phyloP scores from a whole-genome alignment of 495 filamentous ascomycete genomes.

The Podospora pseudoanserina region DNA sequence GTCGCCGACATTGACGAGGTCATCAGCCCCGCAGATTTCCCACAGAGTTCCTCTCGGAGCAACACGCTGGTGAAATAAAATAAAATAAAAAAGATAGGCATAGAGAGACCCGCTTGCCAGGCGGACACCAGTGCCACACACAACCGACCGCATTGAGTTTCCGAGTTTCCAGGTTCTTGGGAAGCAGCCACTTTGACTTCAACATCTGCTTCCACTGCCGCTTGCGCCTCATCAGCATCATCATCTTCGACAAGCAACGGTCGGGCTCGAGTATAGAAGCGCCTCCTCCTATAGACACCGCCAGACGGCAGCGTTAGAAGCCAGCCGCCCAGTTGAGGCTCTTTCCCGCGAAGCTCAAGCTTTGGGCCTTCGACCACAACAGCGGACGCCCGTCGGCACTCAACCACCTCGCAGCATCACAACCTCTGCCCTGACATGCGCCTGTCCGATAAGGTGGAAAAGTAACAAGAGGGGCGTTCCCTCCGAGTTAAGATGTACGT shows the following conservation, averaged over 20 bases:
- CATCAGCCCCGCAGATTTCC: not conserved
- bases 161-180: not conserved
- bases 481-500: slow-evolving; percentile 4
- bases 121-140: too few relatives aligned
- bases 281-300: not conserved
- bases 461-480: slow-evolving; percentile 1
- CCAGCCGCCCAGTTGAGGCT: not conserved
- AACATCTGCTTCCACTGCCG: not conserved
- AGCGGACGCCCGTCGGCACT: not conserved
- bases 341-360: not conserved
- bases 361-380: not conserved
- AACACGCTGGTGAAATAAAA: not conserved
- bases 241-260: not conserved
- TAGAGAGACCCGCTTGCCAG: not conserved
- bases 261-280: not conserved
- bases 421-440: not conserved
- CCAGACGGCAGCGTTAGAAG: not conserved
- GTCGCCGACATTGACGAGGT: slow-evolving; percentile 2
- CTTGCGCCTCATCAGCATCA: not conserved
- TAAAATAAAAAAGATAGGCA: not conserved
- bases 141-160: not conserved
- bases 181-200: not conserved
- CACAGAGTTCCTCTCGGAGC: not conserved
- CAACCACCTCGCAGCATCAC: not conserved
- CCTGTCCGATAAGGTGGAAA: not conserved